Base-by-base conservation (phyloP, 768 basidiomycete genomes). In the Pisolithus microcarpus region DNA sequence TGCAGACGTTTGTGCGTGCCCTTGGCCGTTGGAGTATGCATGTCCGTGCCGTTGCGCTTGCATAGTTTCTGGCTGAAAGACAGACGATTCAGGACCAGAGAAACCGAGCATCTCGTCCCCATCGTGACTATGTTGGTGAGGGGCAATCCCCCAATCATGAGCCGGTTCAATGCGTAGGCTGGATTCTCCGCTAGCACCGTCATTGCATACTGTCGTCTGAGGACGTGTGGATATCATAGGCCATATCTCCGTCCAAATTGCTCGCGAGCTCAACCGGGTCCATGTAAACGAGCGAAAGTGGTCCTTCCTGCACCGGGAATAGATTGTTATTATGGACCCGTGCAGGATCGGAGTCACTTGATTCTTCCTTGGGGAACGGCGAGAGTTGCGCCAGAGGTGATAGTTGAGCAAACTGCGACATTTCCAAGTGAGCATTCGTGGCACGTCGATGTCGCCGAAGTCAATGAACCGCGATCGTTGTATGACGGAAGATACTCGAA, bases 271-370 rank as follows among this genome's bases (percentile, higher is more conserved):
- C 8, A 26, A 63, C 58, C 15, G 58, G 10, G 38, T 60, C 56
- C 37, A 68, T 52, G 45, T 60, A 67, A 9, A 61, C 21, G 7
- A 57, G 21, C 21, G 52, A 61, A 9, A 63, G 15, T 6, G 53
- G 56, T 2, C 63, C 65, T 18, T 65, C 65, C 0, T 56, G 58
- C 4, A 61, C 55, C 15, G 52, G 18, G 39, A 53, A 58, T 15
- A 53, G 46, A 6, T 56, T 52, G 11, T 42, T 43, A 4, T 57
- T 23, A 19, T 26, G 43, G 15, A 26, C 54, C 1, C 56, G 55
- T 10, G 54, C 50, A 9, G 56, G 37, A 4, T 61, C 49, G 8
- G 58, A 15, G 15, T 44, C 49, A 28, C 40, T 52, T 43, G 46
- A 53, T 9, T 57, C 58, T 6, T 55, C 30, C 2, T 23, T 26